These are phyloP conservation scores for Candida nonsorbophila DNA, from an alignment of 805 yeast species.

Conservation along the genomic window DNA sequence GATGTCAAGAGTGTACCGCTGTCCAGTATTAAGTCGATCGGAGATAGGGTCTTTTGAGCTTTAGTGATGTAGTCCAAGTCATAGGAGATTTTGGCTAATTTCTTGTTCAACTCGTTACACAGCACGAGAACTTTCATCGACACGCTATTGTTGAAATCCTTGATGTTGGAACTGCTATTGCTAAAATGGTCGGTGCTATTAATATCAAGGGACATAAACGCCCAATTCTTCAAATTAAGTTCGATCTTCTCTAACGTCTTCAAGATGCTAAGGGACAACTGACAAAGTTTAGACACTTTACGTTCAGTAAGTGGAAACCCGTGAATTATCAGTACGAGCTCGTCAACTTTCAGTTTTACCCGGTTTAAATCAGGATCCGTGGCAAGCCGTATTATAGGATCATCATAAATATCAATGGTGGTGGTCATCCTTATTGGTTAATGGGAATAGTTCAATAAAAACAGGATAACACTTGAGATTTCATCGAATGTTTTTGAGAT, in stretches of 20 bases:
- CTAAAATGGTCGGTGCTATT: conserved; percentile 38
- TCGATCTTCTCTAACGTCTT: conserved; percentile 48
- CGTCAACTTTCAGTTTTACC: conserved; percentile 33
- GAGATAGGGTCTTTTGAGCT: conserved; percentile 34
- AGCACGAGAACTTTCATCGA: conserved; percentile 49
- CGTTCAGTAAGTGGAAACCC: conserved; percentile 39
- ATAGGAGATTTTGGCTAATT: conserved; percentile 33
- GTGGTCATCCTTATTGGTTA: too few species aligned
- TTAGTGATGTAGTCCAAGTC: conserved; percentile 45
- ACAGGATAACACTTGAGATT: too few species aligned
- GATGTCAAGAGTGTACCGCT: conserved; percentile 47
- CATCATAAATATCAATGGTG: too few species aligned
- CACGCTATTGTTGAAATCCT: conserved; percentile 45
- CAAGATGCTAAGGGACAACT: conserved; percentile 39
- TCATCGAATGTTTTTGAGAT: too few species aligned
- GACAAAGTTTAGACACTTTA: conserved; percentile 44
- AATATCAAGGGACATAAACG: conserved; percentile 47
- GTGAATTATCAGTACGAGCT: conserved; percentile 37
- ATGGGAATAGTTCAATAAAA: too few species aligned
- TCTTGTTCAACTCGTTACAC: conserved; percentile 43
- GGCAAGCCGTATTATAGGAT: conserved; percentile 43
- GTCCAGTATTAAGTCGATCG: conserved; percentile 47
- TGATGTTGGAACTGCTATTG: conserved; percentile 11
- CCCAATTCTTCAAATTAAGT: conserved; percentile 47
- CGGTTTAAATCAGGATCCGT: conserved; percentile 46